Conservation (phyloP, 768 basidiomycete species). For the Fomitopsis serialis region DNA sequence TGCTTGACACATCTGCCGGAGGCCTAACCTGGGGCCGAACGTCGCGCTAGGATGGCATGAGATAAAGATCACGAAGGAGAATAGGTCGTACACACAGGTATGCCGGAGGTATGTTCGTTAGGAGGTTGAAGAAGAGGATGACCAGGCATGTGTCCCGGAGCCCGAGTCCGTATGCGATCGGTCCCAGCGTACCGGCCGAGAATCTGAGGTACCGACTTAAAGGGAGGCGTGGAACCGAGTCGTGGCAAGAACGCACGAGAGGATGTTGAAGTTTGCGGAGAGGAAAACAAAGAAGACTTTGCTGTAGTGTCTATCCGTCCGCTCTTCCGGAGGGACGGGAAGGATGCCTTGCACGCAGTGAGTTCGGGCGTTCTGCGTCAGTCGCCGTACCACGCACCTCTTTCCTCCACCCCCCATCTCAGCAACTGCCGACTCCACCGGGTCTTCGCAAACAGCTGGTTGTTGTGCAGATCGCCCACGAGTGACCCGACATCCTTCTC, state of each 20-base stretch:
- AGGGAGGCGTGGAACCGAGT: neutral
- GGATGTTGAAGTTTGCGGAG: slow-evolving; percentile 34
- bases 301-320: slow-evolving; percentile 33
- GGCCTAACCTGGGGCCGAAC: slow-evolving; percentile 76
- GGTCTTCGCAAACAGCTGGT: slow-evolving; percentile 4
- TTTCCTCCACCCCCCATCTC: slow-evolving; percentile 27
- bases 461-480: neutral
- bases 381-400: slow-evolving; percentile 19
- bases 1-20: slow-evolving; percentile 78
- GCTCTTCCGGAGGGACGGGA: slow-evolving; percentile 27
- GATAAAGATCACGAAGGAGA: neutral
- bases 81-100: slow-evolving; percentile 30
- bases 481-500: slow-evolving; percentile 13
- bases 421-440: slow-evolving; percentile 18
- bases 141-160: slow-evolving; percentile 39
- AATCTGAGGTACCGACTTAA: slow-evolving; percentile 25
- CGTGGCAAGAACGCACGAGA: slow-evolving; percentile 26
- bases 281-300: slow-evolving; percentile 39
- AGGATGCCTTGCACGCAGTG: slow-evolving; percentile 24
- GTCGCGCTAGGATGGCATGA: slow-evolving; percentile 36
- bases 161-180: slow-evolving; percentile 36
- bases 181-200: slow-evolving; percentile 43
- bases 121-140: slow-evolving; percentile 42
- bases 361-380: neutral
- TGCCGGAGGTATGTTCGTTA: slow-evolving; percentile 36